These are phyloP conservation scores for Colletotrichum neosansevieriae DNA, from an alignment of 2,329 filamentous ascomycete species.

Conservation along the genomic window DNA sequence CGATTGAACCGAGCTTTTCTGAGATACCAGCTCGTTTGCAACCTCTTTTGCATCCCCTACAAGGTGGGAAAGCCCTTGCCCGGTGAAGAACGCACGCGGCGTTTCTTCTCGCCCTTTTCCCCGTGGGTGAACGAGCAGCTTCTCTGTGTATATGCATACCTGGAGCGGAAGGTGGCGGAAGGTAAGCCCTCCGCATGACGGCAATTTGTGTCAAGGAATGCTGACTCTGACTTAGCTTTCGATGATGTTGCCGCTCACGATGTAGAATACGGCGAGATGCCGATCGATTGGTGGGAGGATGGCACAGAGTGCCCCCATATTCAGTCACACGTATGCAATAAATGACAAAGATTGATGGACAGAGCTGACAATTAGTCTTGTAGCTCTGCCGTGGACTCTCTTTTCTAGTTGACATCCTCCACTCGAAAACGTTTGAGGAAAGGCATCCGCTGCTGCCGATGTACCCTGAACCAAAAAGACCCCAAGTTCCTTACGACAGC, in stretches of 20 bases:
- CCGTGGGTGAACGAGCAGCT: conserved; percentile 21
- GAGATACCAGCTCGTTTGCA: conserved; percentile 18
- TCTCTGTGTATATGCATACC: background rate
- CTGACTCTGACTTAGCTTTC: background rate
- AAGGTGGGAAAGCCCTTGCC: background rate
- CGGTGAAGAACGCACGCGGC: background rate
- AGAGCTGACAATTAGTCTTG: background rate
- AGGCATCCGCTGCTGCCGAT: background rate
- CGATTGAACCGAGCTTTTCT: conserved; percentile 7
- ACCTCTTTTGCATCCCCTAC: background rate
- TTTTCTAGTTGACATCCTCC: background rate
- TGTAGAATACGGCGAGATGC: conserved; percentile 11
- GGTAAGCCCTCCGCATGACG: background rate
- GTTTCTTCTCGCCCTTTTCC: conserved; percentile 11
- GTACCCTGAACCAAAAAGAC: background rate
- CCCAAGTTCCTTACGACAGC: background rate
- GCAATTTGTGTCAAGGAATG: background rate
- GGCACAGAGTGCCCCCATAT: background rate
- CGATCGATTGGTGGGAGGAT: background rate
- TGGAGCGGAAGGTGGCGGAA: background rate
- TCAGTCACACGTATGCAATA: background rate
- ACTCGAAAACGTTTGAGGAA: background rate
- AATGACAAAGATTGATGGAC: too few species aligned
- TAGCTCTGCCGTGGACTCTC: background rate
- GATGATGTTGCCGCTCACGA: conserved; percentile 18